Conservation (phyloP, 768 basidiomycete genomes). For the Trametes cubensis region DNA sequence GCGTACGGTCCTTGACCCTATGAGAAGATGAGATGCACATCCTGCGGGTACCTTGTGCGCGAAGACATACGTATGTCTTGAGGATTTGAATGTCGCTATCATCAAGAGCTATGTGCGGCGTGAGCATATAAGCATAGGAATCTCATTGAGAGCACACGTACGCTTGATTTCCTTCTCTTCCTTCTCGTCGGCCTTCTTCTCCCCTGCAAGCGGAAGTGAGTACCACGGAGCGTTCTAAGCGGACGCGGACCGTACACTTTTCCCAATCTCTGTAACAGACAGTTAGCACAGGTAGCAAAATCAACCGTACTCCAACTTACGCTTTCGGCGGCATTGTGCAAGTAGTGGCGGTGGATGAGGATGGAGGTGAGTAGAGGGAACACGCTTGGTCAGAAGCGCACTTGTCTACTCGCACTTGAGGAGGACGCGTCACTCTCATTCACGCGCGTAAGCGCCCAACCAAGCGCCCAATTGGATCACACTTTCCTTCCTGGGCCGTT, state of each 20-base stretch:
- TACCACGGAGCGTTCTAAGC: neutral
- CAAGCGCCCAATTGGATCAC: neutral
- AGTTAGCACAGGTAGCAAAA: slow-evolving; percentile 16
- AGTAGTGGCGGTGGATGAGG: slow-evolving; percentile 28
- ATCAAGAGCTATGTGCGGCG: slow-evolving; percentile 71
- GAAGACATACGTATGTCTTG: slow-evolving; percentile 84
- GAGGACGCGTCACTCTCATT: slow-evolving; percentile 39
- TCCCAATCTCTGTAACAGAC: slow-evolving; percentile 83
- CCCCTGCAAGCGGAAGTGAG: slow-evolving; percentile 51
- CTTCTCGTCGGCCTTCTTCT: slow-evolving; percentile 86
- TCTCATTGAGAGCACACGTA: slow-evolving; percentile 11
- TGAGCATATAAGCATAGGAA: neutral
- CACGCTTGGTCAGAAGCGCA: slow-evolving; percentile 20
- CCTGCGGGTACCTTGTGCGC: slow-evolving; percentile 3
- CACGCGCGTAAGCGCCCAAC: slow-evolving; percentile 26
- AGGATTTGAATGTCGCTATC: slow-evolving; percentile 99
- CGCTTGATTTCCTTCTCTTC: slow-evolving; percentile 84
- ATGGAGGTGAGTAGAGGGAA: slow-evolving; percentile 27
- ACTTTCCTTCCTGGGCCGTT: neutral
- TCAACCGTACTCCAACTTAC: slow-evolving; percentile 52
- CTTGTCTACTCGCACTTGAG: neutral
- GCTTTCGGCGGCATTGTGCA: slow-evolving; percentile 87
- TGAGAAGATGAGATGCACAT: slow-evolving; percentile 1
- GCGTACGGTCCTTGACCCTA: slow-evolving; percentile 99
- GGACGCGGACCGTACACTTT: slow-evolving; percentile 72